Evolutionary conservation across 2,329 filamentous ascomycete species (phyloP), one percentile per base, ranked within the genome.

Genomic region (Zalaria obscura): DNA sequence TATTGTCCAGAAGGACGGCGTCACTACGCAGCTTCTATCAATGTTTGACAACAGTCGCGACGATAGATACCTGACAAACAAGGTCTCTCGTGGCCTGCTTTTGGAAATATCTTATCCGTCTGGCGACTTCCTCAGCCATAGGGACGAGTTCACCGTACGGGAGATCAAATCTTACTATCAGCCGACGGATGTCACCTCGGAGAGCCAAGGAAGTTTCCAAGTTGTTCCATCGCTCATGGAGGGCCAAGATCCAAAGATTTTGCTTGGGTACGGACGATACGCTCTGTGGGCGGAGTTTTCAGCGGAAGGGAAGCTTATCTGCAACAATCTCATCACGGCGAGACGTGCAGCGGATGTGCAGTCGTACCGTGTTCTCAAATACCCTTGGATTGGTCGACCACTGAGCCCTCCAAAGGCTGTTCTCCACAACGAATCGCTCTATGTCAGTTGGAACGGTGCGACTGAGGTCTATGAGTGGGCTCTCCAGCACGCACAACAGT

Each of bases 231-330:
- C 67, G 66, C 3, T 67, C 62, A 38, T 65, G 69, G 25, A 40
- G 5, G 65, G 66, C 28, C 41, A 35, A 5, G 43, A 45, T 25
- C 43, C 43, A 9, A 70, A 74, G 41, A 64, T 69, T 3, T 53
- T 78, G 7, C 64, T 77, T 25, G 70, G 71, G 42, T 78, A 71
- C 67, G 73, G 74, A 4, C 51, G 61, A 35, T 50, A 54, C 26
- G 53, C 53, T 0, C 53, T 61, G 5, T 59, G 56, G 10, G 61
- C 63, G 1, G 63, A 66, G 40, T 49, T 67, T 47, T 57, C 59
- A 0, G 48, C 57, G 2, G 60, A 67, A 25, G 72, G 71, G 4
- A 55, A 62, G 4, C 51, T 68, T 3, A 55, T 76, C 8, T 75
- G 73, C 56, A 18, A 18, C 2, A 18, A 18, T 18, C 18, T 18